Base-by-base conservation (phyloP, 73 alveolate genomes). In the Diophrys appendiculata region DNA sequence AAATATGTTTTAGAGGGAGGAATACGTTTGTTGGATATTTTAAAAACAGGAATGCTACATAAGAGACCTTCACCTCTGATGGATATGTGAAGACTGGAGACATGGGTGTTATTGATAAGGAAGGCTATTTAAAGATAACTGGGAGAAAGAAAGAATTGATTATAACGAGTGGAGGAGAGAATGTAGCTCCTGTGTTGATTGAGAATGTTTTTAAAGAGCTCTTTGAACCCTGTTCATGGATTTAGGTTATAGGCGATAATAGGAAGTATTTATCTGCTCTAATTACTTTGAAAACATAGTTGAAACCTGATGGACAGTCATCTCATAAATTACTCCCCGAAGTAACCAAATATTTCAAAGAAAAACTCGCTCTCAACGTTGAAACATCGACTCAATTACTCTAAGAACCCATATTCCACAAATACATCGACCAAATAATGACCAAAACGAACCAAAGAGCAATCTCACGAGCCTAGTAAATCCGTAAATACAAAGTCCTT, bases 61-160 rank as follows among this genome's bases (percentile, higher is more conserved):
- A 73, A 25, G 93, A 90, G 82, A 65, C 87, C 27, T 34, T 92
- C 11, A 96, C 89, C 53, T 73, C 82, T 29, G 83, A 77, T 43
- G 93, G 95, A 2, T 92, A 82, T 87, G 32, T 90, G n/a, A 95
- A 92, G 80, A 81, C 93, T 24, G 98, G 98, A 0, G 98, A 92
- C 82, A 75, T 92, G 1, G 98, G 98, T 26, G 74, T 43, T 31
- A 27, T 81, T 5, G 94, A 87, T 69, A 0, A 13, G 11, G 54
- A 68, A 25, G 94, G 94, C 23, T 81, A 65, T 53, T 27, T 81
- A 24, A 55, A 11, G 2, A 87, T 87, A 33, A 87, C 94, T 22
- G 94, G 94, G 11, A 72, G 94, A 81, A 72, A 81, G 1, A 87
- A 87, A 82, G 94, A 87, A 65, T 70, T 87, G 65, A 87, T 87